Evolutionary conservation across 148 eudicot genomes (phyloP), one percentile per base, ranked within the genome.

Genomic region (Chenopodium album): DNA sequence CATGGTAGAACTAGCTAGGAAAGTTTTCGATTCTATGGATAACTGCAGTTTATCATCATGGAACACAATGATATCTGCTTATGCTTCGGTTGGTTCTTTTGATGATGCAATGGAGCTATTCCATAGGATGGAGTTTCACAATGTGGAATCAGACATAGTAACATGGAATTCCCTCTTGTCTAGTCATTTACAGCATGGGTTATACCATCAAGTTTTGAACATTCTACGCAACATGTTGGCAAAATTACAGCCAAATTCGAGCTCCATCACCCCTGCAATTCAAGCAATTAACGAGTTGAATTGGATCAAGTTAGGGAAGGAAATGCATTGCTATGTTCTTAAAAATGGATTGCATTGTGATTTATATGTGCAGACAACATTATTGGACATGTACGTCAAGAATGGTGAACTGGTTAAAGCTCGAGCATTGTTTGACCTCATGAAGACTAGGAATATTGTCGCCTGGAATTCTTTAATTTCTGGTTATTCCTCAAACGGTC

Each of bases 351-450:
- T 87, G 14, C 86, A 85, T 60, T 64, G 75, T 71, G 90, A 92
- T 78, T 26, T 78, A 4, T 87, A 85, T 80, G 88, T 90, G 23
- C 89, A 85, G 54, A 84, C 95, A 77, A 89, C 91, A 74, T 79
- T 92, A 48, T 50, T 90, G 76, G 92, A 92, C 81, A 92, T 92
- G 95, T 92, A 92, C 65, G 85, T 90, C 73, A 92, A 90, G 89
- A 85, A 73, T 16, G 74, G 82, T 70, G 84, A 82, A 76, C 29
- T 92, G 67, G 76, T 52, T 29, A 84, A 82, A 73, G 93, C 93
- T 73, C 84, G 26, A 76, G 82, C 84, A 69, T 79, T 85, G 47
- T 90, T 92, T 63, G 79, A 89, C 80, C 66, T 79, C 59, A 82
- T 84, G 89, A 90, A 71, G 81, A 80, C 69, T 16, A 86, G 76